These are phyloP conservation scores for Starmerella davenportii DNA, from an alignment of 805 yeast genomes.

Conservation along the genomic window DNA sequence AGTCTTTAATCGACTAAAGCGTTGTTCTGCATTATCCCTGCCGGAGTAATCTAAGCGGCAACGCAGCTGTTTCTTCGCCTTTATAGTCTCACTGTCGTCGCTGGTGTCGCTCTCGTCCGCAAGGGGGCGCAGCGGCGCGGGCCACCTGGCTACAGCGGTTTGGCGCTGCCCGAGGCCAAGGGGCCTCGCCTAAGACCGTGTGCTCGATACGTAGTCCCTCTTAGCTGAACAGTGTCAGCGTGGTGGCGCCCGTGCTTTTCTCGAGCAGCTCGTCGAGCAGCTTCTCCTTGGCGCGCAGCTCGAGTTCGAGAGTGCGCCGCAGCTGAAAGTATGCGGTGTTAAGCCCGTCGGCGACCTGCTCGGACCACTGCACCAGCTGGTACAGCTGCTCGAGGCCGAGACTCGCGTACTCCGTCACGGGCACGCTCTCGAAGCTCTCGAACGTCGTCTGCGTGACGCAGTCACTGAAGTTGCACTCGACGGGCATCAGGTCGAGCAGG, in stretches of 20 bases:
- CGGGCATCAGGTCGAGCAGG: background rate
- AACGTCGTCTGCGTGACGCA: background rate
- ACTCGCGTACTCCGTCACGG: conserved; percentile 1
- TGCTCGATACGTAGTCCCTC: no score
- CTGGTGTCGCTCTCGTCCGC: no score
- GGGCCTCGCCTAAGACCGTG: no score
- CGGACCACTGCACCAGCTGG: conserved; percentile 21
- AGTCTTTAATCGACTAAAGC: no score
- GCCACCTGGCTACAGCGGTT: no score
- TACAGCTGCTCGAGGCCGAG: conserved; percentile 8
- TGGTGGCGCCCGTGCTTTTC: conserved; percentile 2
- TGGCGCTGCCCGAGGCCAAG: no score
- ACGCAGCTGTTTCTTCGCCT: no score
- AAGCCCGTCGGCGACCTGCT: conserved; percentile 17
- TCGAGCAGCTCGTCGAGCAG: conserved; percentile 20
- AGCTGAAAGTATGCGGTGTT: conserved; percentile 15
- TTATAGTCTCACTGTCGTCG: no score
- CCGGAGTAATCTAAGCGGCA: no score
- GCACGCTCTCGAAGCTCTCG: background rate
- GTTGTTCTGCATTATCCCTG: no score
- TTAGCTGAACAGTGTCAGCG: background rate
- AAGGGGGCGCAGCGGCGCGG: no score
- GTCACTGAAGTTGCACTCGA: background rate
- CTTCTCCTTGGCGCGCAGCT: conserved; percentile 24
- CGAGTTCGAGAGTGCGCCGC: conserved; percentile 10